A percentile compares a stretch with the other conserved stretches of the same genome.
These are phyloP conservation scores for Mycena amicta DNA, from an alignment of 768 basidiomycete genomes.

Conservation along the genomic window DNA sequence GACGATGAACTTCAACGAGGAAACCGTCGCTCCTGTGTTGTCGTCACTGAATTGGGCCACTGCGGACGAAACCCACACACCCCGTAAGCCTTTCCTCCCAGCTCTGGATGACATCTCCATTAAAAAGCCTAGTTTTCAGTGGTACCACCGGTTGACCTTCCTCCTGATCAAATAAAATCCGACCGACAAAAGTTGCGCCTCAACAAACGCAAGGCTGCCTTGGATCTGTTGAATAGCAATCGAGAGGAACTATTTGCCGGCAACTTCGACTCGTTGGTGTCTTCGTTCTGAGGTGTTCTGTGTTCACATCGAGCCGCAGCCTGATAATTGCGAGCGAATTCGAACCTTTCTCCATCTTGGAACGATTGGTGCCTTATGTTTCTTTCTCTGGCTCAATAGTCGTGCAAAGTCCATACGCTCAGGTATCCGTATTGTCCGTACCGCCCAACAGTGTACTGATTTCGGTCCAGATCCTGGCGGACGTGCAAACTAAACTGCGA, in stretches of 20 bases:
- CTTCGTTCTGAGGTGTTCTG: background rate
- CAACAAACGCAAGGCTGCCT: constrained; percentile 76
- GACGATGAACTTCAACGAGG: constrained; percentile 82
- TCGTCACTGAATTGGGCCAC: constrained; percentile 90
- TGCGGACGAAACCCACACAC: constrained; percentile 73
- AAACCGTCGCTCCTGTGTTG: constrained; percentile 53
- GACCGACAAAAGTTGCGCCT: constrained; percentile 72
- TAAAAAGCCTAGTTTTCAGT: constrained; percentile 41
- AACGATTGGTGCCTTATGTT: constrained; percentile 73
- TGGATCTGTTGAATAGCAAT: constrained; percentile 59
- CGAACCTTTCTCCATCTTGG: constrained; percentile 80
- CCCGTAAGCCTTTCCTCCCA: constrained; percentile 44
- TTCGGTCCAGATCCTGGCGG: constrained; percentile 77
- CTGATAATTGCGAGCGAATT: constrained; percentile 83
- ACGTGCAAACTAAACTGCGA: constrained; percentile 74
- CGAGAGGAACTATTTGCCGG: constrained; percentile 84
- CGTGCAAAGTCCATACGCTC: constrained; percentile 80
- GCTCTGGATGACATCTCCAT: constrained; percentile 2
- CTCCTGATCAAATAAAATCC: constrained; percentile 61
- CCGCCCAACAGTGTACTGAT: background rate
- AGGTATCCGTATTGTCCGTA: constrained; percentile 44
- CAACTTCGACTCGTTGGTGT: constrained; percentile 82
- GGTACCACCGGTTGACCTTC: constrained; percentile 59
- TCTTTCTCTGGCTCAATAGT: constrained; percentile 86
- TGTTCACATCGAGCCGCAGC: constrained; percentile 37